Conservation (phyloP, 2,329 filamentous ascomycete species). For the Hymenoscyphus scutula region DNA sequence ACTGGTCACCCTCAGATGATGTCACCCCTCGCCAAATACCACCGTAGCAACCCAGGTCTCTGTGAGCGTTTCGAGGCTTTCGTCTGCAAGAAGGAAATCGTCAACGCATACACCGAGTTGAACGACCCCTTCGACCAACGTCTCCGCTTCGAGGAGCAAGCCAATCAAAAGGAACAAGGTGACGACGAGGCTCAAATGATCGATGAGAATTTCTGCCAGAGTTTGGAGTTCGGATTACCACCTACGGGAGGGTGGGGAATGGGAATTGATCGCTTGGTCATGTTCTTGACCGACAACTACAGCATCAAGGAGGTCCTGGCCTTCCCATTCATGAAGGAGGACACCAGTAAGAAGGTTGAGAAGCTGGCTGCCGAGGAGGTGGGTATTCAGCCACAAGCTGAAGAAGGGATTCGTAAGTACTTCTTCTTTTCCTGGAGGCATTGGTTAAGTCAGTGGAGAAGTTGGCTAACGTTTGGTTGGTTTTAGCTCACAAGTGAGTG, state of each 20-base stretch:
- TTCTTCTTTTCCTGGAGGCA: constrained; percentile 8
- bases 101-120: constrained; percentile 94
- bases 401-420: constrained; percentile 52
- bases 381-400: constrained; percentile 55
- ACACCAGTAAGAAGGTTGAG: constrained; percentile 51
- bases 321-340: constrained; percentile 98
- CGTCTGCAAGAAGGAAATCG: constrained; percentile 95
- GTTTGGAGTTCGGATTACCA: constrained; percentile 85
- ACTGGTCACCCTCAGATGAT: constrained; percentile 83
- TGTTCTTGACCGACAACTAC: constrained; percentile 96
- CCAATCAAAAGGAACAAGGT: constrained; percentile 90
- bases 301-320: constrained; percentile 93
- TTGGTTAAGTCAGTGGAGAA: constrained; percentile 1
- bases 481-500: constrained; percentile 16
- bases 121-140: constrained; percentile 96
- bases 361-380: constrained; percentile 60
- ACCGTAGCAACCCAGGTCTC: constrained; percentile 75
- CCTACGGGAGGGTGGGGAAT: constrained; percentile 96
- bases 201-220: constrained; percentile 91
- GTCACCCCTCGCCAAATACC: constrained; percentile 95
- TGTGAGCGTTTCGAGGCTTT: constrained; percentile 98
- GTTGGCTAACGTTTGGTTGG: constrained; percentile 7
- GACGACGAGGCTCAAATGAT: constrained; percentile 96
- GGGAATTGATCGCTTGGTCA: constrained; percentile 89
- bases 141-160: constrained; percentile 90